Percentiles rank a stretch among this genome's conserved stretches.
These are phyloP conservation scores for Aspergillus transmontanensis DNA, from an alignment of 2,329 filamentous ascomycete species.

Conservation along the genomic window DNA sequence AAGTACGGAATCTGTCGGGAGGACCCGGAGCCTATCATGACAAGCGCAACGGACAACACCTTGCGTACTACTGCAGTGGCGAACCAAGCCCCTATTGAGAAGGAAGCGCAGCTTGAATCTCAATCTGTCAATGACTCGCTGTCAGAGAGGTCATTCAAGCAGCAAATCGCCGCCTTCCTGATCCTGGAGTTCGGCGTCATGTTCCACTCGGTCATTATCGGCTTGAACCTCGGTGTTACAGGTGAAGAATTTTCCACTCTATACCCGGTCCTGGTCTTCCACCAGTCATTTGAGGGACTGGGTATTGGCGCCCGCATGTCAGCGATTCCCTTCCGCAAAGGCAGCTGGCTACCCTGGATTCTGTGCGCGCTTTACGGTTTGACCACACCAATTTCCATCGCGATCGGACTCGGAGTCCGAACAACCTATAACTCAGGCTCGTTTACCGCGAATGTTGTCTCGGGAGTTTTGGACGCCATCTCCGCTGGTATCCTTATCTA, in stretches of 20 bases:
- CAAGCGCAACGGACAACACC: slow-evolving; percentile 7
- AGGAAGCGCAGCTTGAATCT: background rate
- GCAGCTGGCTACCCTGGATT: slow-evolving; percentile 52
- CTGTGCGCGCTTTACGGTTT: slow-evolving; percentile 54
- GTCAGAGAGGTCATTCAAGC: slow-evolving; percentile 33
- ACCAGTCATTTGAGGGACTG: slow-evolving; percentile 65
- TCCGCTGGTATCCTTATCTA: slow-evolving; percentile 55
- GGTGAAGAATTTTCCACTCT: slow-evolving; percentile 60
- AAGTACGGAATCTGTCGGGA: slow-evolving; percentile 47
- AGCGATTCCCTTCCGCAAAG: slow-evolving; percentile 55
- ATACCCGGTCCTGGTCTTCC: slow-evolving; percentile 64
- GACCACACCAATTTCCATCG: slow-evolving; percentile 56
- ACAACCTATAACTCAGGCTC: slow-evolving; percentile 47
- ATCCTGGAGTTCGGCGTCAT: slow-evolving; percentile 63
- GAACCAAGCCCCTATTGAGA: background rate
- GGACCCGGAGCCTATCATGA: slow-evolving; percentile 18
- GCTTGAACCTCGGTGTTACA: slow-evolving; percentile 61
- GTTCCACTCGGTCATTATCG: slow-evolving; percentile 67
- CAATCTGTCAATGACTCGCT: background rate
- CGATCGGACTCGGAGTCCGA: slow-evolving; percentile 50
- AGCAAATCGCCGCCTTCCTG: slow-evolving; percentile 45
- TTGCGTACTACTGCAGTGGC: background rate
- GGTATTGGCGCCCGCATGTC: slow-evolving; percentile 64
- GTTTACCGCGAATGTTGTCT: slow-evolving; percentile 47
- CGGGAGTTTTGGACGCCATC: slow-evolving; percentile 50